Evolutionary conservation across 2,329 filamentous ascomycete species (phyloP).

Genomic region (Phialocephala sp.): DNA sequence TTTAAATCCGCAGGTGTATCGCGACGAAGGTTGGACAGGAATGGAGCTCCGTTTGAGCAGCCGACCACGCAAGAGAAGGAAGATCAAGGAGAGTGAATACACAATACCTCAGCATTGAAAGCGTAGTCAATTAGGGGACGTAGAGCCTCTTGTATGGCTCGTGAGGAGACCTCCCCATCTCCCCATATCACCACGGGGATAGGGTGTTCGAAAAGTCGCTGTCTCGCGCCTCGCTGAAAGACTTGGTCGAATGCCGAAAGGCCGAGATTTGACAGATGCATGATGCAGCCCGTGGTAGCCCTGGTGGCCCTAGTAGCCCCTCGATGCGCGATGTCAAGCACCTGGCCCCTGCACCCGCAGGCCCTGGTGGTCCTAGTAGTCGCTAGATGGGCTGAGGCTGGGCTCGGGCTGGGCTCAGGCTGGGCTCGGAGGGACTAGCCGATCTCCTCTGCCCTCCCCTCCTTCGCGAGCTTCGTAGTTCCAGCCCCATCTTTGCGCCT

Average conservation of each 20-base stretch:
- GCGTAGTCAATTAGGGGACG: neutral
- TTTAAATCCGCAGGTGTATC: neutral
- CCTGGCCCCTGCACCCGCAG: no score
- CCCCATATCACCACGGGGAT: neutral
- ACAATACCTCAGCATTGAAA: neutral
- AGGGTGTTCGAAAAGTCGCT: neutral
- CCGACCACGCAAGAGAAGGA: neutral
- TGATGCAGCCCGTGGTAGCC: no score
- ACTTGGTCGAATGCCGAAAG: neutral
- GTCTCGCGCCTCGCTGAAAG: neutral
- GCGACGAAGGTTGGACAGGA: neutral
- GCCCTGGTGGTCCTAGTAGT: no score
- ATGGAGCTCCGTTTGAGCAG: conserved; percentile 6
- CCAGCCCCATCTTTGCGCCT: no score
- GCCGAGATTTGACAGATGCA: conserved; percentile 7
- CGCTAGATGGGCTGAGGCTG: no score
- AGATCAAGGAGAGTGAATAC: neutral
- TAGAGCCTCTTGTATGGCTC: neutral
- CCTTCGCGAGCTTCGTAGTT: no score
- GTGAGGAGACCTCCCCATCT: neutral
- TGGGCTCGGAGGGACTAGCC: no score
- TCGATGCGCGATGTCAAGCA: no score
- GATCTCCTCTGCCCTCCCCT: no score
- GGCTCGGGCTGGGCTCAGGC: no score
- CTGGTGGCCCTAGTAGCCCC: no score